Percentiles rank a stretch among this genome's conserved stretches.
Evolutionary conservation across 495 filamentous ascomycete genomes (phyloP).

Genomic region (Xeromyces bisporus): DNA sequence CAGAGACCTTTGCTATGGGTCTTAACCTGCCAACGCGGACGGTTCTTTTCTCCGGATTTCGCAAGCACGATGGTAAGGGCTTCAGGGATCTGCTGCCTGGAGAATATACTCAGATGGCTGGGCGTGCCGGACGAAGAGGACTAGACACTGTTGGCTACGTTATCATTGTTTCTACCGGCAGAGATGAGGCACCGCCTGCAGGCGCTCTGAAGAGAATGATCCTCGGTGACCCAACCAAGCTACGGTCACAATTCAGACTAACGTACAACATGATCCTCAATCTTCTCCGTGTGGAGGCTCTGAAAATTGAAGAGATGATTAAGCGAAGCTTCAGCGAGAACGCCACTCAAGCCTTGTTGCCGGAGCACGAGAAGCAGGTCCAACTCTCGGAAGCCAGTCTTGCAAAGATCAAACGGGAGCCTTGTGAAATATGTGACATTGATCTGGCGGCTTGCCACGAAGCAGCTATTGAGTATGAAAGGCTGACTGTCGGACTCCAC

Average conservation of each 20-base stretch:
- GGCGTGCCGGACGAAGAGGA: slow-evolving; percentile 81
- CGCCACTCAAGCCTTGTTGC: slow-evolving; percentile 87
- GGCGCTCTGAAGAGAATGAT: slow-evolving; percentile 79
- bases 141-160: slow-evolving; percentile 85
- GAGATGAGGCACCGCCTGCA: slow-evolving; percentile 76
- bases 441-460: slow-evolving; percentile 66
- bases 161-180: slow-evolving; percentile 71
- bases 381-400: slow-evolving; percentile 85
- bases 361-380: slow-evolving; percentile 86
- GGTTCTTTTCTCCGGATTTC: slow-evolving; percentile 91
- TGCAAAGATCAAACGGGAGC: slow-evolving; percentile 70
- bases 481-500: slow-evolving; percentile 57
- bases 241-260: slow-evolving; percentile 86
- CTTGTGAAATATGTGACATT: slow-evolving; percentile 66
- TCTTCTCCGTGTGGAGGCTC: slow-evolving; percentile 79
- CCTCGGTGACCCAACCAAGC: slow-evolving; percentile 84
- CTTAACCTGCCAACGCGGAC: slow-evolving; percentile 90
- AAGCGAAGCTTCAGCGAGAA: slow-evolving; percentile 98
- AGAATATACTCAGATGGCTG: slow-evolving; percentile 98
- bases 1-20: slow-evolving; percentile 97
- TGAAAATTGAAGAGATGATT: slow-evolving; percentile 99
- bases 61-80: slow-evolving; percentile 81
- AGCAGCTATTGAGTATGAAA: slow-evolving; percentile 59
- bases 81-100: slow-evolving; percentile 88
- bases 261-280: slow-evolving; percentile 99